Conservation (phyloP, 2,329 filamentous ascomycete genomes). For the Paraconiothyrium brasiliense region DNA sequence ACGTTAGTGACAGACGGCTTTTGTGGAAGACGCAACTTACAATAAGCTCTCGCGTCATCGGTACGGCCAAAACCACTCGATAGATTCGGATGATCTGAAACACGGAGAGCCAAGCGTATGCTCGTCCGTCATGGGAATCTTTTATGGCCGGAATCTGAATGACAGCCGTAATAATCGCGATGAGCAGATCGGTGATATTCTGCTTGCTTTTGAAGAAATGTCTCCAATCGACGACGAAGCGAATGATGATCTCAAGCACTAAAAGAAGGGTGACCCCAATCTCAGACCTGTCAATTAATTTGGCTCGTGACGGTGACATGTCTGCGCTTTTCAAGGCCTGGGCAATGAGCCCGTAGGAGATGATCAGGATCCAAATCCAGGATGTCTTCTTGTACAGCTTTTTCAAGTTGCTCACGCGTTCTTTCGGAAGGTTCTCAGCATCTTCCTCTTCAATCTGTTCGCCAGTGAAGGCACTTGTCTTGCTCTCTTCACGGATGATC, state of each 20-base stretch:
- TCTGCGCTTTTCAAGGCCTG: constrained; percentile 79
- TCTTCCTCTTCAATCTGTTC: constrained; percentile 63
- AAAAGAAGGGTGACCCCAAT: constrained; percentile 79
- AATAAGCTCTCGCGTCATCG: constrained; percentile 87
- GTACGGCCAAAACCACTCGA: constrained; percentile 87
- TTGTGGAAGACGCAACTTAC: constrained; percentile 49
- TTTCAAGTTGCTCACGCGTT: constrained; percentile 66
- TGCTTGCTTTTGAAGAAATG: constrained; percentile 76
- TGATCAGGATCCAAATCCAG: constrained; percentile 81
- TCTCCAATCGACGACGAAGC: constrained; percentile 82
- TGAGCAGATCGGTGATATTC: constrained; percentile 81
- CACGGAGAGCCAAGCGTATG: constrained; percentile 87
- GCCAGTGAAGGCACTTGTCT: constrained; percentile 88
- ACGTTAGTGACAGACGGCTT: constrained; percentile 28
- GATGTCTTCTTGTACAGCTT: constrained; percentile 76
- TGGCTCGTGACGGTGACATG: constrained; percentile 71
- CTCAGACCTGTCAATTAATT: constrained; percentile 77
- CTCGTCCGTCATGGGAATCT: constrained; percentile 65
- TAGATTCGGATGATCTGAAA: constrained; percentile 96
- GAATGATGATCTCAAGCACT: constrained; percentile 81
- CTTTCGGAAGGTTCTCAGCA: constrained; percentile 47
- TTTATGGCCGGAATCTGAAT: constrained; percentile 87
- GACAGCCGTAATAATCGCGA: constrained; percentile 82
- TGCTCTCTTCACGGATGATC: constrained; percentile 96
- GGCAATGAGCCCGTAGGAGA: constrained; percentile 79